Conservation (phyloP, 306 rosid genomes). For the Vigna reflexopilosa region DNA sequence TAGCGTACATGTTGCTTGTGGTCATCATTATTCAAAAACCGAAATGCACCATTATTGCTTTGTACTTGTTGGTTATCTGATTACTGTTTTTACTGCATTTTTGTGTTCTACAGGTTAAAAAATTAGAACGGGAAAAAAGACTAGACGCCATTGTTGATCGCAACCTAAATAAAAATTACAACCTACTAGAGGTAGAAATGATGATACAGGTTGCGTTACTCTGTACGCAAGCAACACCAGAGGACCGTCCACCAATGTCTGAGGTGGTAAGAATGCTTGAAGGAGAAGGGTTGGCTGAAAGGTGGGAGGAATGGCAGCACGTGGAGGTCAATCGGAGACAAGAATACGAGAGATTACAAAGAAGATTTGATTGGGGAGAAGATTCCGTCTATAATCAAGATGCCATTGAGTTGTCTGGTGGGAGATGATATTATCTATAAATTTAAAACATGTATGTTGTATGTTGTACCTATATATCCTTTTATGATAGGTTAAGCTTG, state of each 20-base stretch:
- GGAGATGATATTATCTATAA: conserved; percentile 61
- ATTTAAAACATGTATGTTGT: conserved; percentile 25
- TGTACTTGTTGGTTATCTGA: conserved; percentile 10
- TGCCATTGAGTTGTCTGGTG: conserved; percentile 94
- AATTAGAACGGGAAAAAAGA: conserved; percentile 87
- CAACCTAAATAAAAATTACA: conserved; percentile 67
- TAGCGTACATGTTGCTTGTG: conserved; percentile 6
- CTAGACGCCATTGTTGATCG: conserved; percentile 81
- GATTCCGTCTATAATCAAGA: conserved; percentile 90
- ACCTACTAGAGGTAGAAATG: conserved; percentile 89
- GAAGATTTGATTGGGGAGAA: conserved; percentile 99
- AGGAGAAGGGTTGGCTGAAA: conserved; percentile 98
- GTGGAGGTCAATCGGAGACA: conserved; percentile 90
- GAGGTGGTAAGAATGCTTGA: conserved; percentile 98
- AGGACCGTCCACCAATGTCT: conserved; percentile 94
- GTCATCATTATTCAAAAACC: conserved; percentile 27
- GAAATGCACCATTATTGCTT: conserved; percentile 9
- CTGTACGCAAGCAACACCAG: conserved; percentile 94
- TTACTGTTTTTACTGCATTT: conserved; percentile 15
- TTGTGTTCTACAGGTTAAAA: conserved; percentile 72
- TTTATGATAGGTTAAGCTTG: conserved; percentile 52
- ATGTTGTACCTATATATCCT: conserved; percentile 31
- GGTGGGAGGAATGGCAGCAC: conserved; percentile 99
- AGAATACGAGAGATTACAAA: conserved; percentile 85
- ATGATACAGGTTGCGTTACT: conserved; percentile 93